Conservation (phyloP, 139 green algal genomes). For the Micromonas commoda region DNA sequence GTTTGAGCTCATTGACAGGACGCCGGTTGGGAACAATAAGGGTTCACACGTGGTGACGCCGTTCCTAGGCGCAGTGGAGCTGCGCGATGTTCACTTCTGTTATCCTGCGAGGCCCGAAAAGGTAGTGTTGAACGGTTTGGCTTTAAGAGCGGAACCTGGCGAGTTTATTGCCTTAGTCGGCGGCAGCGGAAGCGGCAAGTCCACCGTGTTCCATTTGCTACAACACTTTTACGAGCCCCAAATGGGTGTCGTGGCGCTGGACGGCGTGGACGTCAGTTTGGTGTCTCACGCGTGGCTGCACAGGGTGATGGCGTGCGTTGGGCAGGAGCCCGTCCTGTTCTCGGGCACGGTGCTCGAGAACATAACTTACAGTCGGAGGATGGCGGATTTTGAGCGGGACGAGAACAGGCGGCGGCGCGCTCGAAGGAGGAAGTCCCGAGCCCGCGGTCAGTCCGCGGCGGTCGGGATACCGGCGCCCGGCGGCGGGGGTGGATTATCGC, state of each 20-base stretch:
- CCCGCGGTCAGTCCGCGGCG: too few species aligned
- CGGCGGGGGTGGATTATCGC: too few species aligned
- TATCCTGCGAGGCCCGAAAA: background rate
- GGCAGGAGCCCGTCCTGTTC: conserved; percentile 62
- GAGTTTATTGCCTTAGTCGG: conserved; percentile 83
- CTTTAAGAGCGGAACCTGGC: conserved; percentile 64
- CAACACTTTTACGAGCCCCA: conserved; percentile 72
- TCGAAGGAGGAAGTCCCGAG: too few species aligned
- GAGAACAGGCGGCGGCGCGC: background rate
- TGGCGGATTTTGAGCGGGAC: background rate
- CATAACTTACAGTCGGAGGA: conserved; percentile 5
- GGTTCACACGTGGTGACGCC: background rate
- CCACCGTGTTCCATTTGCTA: conserved; percentile 41
- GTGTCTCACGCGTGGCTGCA: conserved; percentile 24
- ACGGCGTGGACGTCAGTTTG: background rate
- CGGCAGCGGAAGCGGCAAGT: conserved; percentile 58
- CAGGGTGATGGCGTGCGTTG: conserved; percentile 52
- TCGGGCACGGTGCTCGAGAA: conserved; percentile 2
- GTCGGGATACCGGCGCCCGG: too few species aligned
- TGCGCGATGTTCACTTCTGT: background rate
- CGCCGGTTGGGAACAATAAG: background rate
- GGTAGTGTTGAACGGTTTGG: conserved; percentile 46
- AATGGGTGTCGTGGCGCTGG: conserved; percentile 16
- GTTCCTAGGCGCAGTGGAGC: background rate
- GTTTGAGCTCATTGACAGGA: conserved; percentile 1